A percentile compares a stretch with the other conserved stretches of the same genome.
Conservation (phyloP, 441 rosid genomes). For the Corymbia citriodora region DNA sequence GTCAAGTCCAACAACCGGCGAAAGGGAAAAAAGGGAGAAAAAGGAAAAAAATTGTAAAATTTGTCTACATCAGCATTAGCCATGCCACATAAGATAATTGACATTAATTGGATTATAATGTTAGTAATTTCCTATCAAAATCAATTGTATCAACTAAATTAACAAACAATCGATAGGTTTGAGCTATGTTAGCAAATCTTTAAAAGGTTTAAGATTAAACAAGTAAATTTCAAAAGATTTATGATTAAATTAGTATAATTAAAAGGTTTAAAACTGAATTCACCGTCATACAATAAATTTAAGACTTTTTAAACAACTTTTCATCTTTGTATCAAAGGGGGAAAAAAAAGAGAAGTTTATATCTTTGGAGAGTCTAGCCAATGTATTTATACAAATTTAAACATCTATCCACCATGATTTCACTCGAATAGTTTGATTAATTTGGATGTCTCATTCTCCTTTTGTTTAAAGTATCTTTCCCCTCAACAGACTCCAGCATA, state of each 20-base stretch:
- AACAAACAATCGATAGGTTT: neutral
- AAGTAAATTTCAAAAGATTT: no score
- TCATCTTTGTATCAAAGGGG: neutral
- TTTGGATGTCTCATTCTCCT: no score
- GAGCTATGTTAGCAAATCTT: no score
- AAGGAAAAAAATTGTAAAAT: no score
- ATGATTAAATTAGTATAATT: no score
- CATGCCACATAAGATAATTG: neutral
- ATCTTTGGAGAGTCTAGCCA: neutral
- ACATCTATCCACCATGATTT: neutral
- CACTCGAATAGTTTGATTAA: neutral
- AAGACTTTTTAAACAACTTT: neutral
- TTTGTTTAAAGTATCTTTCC: no score
- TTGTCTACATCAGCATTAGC: rapidly evolving
- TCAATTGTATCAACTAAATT: rapidly evolving
- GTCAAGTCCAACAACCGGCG: rapidly evolving
- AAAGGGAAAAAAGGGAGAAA: neutral
- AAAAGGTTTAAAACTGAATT: rapidly evolving
- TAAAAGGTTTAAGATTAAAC: no score
- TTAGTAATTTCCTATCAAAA: no score
- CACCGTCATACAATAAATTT: no score
- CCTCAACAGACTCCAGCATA: no score
- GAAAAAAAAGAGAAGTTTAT: no score
- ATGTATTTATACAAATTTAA: neutral
- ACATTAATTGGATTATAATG: rapidly evolving